Evolutionary conservation across 108 stramenopile genomes (phyloP), one percentile per base, ranked within the genome.

Genomic region (Tribonema minus): DNA sequence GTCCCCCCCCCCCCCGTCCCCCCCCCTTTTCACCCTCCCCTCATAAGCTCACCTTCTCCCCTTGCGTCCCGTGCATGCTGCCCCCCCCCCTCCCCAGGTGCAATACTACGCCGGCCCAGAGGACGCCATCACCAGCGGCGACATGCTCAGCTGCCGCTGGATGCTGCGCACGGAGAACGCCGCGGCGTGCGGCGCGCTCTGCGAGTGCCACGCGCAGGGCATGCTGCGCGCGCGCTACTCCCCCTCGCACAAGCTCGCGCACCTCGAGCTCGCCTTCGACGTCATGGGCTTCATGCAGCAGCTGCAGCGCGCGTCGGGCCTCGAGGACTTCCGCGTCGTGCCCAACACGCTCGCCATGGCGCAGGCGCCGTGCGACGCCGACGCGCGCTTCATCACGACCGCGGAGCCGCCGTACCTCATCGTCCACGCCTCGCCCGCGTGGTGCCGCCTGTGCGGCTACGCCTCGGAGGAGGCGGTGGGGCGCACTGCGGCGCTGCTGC

Each of bases 271-370:
- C 32, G 92, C 95, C 86, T 97, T 96, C 73, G 96, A 97, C 82
- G 96, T 95, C 9, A 97, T 96, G 96, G 91, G 94, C 35, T 93
- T 95, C 82, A 97, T 97, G 94, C 88, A 96, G 64, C 94, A 96
- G 76, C 86, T 96, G n/a, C 95, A 95, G 87, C 91, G 82, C 9
- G 38, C 63, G 4, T 33, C 12, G 32, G 80, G 71, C 41, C 32
- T 26, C 34, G 70, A 40, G 15, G 33, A 23, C 34, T 72, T 81
- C 20, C 41, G 67, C 33, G 59, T 64, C 25, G 58, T 58, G n/a
- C 80, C 80, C 4, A 71, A 66, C 71, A 81, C 80, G 71, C 54
- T 72, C n/a, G n/a, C n/a, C n/a, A n/a, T n/a, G n/a, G n/a, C n/a
- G n/a, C n/a, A n/a, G 64, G 29, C 27, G n/a, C n/a, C n/a, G n/a